Evolutionary conservation across 2,329 filamentous ascomycete species (phyloP).

Genomic region (Phaeomoniella chlamydospora): DNA sequence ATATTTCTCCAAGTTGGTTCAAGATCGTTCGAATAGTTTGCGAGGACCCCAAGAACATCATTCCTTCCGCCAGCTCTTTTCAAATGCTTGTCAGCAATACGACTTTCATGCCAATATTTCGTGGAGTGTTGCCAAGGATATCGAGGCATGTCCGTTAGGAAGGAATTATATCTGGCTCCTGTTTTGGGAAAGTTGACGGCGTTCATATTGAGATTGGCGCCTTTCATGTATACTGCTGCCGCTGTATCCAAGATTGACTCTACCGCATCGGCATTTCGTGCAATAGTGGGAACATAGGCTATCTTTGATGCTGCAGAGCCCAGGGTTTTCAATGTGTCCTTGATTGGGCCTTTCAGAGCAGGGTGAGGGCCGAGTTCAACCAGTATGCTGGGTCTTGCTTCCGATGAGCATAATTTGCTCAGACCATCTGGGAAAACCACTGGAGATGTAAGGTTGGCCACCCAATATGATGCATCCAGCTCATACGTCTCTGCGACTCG

Average conservation of each 20-base stretch:
- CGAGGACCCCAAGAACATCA: conserved; percentile 13
- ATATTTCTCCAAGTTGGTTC: conserved; percentile 30
- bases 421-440: conserved; percentile 9
- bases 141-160: conserved; percentile 4
- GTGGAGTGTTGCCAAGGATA: conserved; percentile 14
- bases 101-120: conserved; percentile 22
- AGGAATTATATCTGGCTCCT: background rate
- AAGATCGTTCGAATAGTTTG: conserved; percentile 9
- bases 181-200: conserved; percentile 9
- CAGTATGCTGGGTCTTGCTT: background rate
- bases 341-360: conserved; percentile 5
- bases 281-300: conserved; percentile 12
- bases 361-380: conserved; percentile 7
- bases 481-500: conserved; percentile 1
- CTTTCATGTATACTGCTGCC: conserved; percentile 10
- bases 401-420: background rate
- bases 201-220: conserved; percentile 12
- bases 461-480: conserved; percentile 13
- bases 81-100: conserved; percentile 10
- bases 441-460: conserved; percentile 10
- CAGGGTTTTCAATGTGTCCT: background rate
- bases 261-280: conserved; percentile 11
- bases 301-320: background rate
- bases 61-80: conserved; percentile 11
- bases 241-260: conserved; percentile 10